Base-by-base conservation (phyloP, 441 rosid genomes). In the Capsella rubella region DNA sequence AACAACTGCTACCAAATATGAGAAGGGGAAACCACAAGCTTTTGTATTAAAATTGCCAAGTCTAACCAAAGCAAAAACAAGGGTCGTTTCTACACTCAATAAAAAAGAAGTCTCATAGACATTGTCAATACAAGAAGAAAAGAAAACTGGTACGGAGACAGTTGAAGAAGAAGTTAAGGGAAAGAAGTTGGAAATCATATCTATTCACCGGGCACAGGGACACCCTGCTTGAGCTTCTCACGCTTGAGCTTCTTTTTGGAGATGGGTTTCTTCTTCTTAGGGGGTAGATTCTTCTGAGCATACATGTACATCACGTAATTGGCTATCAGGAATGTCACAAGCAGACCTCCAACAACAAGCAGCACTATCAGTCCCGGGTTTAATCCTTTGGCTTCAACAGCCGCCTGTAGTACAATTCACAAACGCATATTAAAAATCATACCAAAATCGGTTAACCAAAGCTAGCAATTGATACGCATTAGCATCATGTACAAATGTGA, bases 161-260 rank as follows among this genome's bases (percentile, higher is more conserved):
- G 51, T 2, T 21, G 69, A 16, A 39, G 28, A 27, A 49, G 58
- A 21, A 21, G 25, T 21, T 42, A 1, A 35, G 8, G 27, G 42
- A 15, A 45, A 18, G n/a, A 64, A 18, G 34, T 2, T 21, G 39
- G 56, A 57, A 34, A 32, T 32, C 37, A 21, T 21, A 21, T 55
- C 72, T 77, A 72, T 63, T 75, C 76, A 8, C 80, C 75, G 0
- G 75, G 80, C 3, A 78, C 71, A 9, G 99, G 85, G 61, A 92
- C 88, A 31, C 97, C 97, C 67, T 90, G 96, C 96, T 87, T 92
- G 73, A 95, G 80, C 64, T 82, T 87, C 78, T 92, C 99, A 76
- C 55, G 89, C 88, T 88, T 92, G 84, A 94, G 87, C 90, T 94
- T 95, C 92, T 92, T 95, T 89, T 95, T 92, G 58, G 99, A 90